Conservation (phyloP, 495 filamentous ascomycete genomes). For the Penicillium canariense region DNA sequence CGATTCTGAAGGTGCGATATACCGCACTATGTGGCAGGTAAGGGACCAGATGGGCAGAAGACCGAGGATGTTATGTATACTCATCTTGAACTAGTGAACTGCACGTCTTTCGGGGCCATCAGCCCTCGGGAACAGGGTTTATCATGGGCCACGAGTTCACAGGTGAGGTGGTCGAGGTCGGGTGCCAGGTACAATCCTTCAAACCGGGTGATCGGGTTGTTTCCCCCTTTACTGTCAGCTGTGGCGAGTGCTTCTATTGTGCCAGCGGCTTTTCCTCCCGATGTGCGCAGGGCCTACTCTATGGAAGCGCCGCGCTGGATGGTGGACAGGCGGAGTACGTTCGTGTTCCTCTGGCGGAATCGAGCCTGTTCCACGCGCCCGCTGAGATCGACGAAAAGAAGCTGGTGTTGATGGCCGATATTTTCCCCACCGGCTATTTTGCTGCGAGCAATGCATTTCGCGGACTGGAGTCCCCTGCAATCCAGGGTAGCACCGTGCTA, state of each 20-base stretch:
- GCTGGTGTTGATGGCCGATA: constrained; percentile 60
- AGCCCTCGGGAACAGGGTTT: constrained; percentile 56
- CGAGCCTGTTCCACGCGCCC: constrained; percentile 69
- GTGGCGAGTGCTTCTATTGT: constrained; percentile 85
- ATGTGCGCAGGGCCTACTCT: constrained; percentile 64
- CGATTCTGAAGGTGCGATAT: constrained; percentile 77
- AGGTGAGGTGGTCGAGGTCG: constrained; percentile 22
- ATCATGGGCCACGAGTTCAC: constrained; percentile 53
- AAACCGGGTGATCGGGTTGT: constrained; percentile 53
- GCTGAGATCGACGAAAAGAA: constrained; percentile 67
- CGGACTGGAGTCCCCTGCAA: constrained; percentile 49
- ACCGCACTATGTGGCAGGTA: constrained; percentile 88
- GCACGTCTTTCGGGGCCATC: constrained; percentile 31
- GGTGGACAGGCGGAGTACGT: constrained; percentile 89
- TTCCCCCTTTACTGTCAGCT: constrained; percentile 65
- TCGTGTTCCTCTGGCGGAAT: constrained; percentile 76
- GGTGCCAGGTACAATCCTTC: constrained; percentile 46
- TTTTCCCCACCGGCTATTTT: constrained; percentile 79
- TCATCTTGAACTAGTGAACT: constrained; percentile 18
- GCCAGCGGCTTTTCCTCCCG: constrained; percentile 39
- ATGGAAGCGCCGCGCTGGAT: constrained; percentile 67
- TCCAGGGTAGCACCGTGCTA: constrained; percentile 64
- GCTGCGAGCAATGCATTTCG: constrained; percentile 73
- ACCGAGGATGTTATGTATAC: background rate
- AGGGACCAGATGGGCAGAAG: constrained; percentile 16